Evolutionary conservation across 306 rosid genomes (phyloP).

Genomic region (Boehmeria nivea): DNA sequence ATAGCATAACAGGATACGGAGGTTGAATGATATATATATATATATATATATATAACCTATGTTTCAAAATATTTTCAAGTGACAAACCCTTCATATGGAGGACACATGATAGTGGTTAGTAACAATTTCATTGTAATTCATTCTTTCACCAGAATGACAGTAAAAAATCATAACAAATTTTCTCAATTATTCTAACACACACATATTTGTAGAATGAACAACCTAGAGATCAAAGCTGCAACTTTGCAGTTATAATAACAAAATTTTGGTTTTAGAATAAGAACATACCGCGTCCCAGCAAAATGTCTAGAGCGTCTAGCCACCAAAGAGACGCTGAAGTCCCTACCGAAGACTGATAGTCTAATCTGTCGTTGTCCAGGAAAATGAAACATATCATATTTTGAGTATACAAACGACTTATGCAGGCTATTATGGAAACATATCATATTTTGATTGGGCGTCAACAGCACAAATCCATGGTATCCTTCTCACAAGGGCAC

Average conservation of each 20-base stretch:
- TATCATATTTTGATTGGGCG: too few relatives aligned
- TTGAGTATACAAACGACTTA: not conserved
- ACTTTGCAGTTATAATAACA: not conserved
- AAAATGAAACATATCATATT: not conserved
- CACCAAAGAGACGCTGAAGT: constrained; percentile 73
- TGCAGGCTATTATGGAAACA: not conserved
- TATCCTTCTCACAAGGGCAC: too few relatives aligned
- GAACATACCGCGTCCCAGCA: constrained; percentile 92
- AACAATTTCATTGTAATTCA: too few relatives aligned
- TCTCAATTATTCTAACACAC: not conserved
- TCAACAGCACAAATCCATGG: not conserved
- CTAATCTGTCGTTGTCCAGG: constrained; percentile 51
- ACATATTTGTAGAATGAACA: not conserved
- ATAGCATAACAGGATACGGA: too few relatives aligned
- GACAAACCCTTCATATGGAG: too few relatives aligned
- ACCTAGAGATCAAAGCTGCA: not conserved
- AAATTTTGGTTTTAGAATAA: constrained; percentile 1
- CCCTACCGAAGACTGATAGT: constrained; percentile 86
- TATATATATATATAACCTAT: too few relatives aligned
- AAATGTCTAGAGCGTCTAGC: constrained; percentile 96
- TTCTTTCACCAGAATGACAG: too few relatives aligned
- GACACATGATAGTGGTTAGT: too few relatives aligned
- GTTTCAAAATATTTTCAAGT: too few relatives aligned
- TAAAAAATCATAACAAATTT: too few relatives aligned
- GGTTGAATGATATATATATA: too few relatives aligned